A percentile compares a stretch with the other conserved stretches of the same genome.
Conservation (phyloP, 2,329 filamentous ascomycete species). For the Ramularia endophylla region DNA sequence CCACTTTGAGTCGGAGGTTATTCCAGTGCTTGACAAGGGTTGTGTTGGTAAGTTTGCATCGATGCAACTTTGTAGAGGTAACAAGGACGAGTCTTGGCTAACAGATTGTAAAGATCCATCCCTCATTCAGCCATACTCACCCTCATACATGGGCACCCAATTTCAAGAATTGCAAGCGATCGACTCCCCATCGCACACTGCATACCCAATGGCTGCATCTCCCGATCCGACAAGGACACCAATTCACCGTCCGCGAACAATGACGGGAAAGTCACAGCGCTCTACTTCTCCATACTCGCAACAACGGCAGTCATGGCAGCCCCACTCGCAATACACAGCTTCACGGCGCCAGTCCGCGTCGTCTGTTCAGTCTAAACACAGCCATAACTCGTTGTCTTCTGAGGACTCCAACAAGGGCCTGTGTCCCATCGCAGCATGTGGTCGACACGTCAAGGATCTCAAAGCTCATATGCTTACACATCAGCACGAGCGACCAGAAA, state of each 20-base stretch:
- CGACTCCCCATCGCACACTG: slow-evolving; percentile 33
- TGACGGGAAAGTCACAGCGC: slow-evolving; percentile 35
- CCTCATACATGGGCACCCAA: slow-evolving; percentile 37
- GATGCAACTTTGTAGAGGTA: background rate
- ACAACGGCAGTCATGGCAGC: slow-evolving; percentile 46
- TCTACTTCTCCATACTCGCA: slow-evolving; percentile 64
- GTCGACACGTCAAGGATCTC: slow-evolving; percentile 80
- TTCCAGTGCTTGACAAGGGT: slow-evolving; percentile 42
- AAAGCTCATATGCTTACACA: slow-evolving; percentile 95
- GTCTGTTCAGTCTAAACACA: slow-evolving; percentile 64
- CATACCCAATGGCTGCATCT: slow-evolving; percentile 50
- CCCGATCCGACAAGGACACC: slow-evolving; percentile 57
- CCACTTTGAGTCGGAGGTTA: slow-evolving; percentile 48
- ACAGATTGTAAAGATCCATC: slow-evolving; percentile 46
- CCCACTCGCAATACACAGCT: slow-evolving; percentile 36
- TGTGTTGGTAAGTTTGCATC: slow-evolving; percentile 45
- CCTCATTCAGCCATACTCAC: slow-evolving; percentile 49
- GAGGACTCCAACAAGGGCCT: slow-evolving; percentile 56
- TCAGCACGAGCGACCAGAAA: slow-evolving; percentile 83
- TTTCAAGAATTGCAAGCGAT: slow-evolving; percentile 37
- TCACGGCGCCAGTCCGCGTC: slow-evolving; percentile 62
- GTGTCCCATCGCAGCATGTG: slow-evolving; percentile 79
- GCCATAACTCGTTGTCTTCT: slow-evolving; percentile 33
- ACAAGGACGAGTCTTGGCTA: slow-evolving; percentile 1
- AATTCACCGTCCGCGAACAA: slow-evolving; percentile 35